Evolutionary conservation across 306 rosid species (phyloP).

Genomic region (Carpinus viminea): DNA sequence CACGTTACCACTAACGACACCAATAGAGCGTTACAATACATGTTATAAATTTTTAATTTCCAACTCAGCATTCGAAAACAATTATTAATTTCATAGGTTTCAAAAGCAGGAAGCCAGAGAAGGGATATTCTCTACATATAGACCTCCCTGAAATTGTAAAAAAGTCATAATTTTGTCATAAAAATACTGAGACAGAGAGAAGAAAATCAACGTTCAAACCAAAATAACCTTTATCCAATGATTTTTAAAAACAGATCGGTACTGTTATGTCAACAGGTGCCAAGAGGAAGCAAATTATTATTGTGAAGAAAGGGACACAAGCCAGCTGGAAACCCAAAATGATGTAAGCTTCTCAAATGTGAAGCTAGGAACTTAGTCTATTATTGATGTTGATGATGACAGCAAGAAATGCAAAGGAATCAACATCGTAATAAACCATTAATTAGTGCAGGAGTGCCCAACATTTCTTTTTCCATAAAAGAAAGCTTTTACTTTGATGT

Average conservation of each 20-base stretch:
- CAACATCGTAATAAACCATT: neutral
- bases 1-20: neutral
- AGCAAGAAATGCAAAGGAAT: neutral
- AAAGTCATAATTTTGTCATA: neutral
- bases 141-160: neutral
- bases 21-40: neutral
- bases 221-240: neutral
- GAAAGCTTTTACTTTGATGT: neutral
- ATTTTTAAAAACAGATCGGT: neutral
- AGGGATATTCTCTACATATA: neutral
- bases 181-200: neutral
- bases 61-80: neutral
- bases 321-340: conserved; percentile 12
- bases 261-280: too few relatives aligned
- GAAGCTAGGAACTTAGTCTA: neutral
- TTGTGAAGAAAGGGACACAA: conserved; percentile 3
- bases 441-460: neutral
- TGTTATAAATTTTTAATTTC: neutral
- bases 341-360: neutral
- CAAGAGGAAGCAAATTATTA: neutral
- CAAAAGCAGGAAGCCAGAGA: neutral
- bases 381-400: neutral
- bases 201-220: neutral
- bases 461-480: neutral
- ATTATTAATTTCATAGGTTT: neutral